Evolutionary conservation across 345 rosid species (phyloP).

Genomic region (Camelina sativa): DNA sequence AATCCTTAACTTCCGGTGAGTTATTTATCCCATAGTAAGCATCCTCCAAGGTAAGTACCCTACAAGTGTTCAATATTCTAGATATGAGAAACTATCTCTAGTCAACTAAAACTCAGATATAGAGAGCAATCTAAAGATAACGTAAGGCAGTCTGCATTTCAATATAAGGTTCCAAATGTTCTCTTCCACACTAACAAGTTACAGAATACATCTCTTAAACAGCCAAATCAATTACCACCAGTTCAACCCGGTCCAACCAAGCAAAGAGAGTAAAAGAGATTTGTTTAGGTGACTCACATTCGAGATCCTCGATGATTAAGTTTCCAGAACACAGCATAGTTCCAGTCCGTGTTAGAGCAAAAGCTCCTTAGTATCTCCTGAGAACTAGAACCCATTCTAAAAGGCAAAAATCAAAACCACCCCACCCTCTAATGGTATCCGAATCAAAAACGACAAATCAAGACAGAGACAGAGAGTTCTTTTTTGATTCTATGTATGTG

Average conservation of each 20-base stretch:
- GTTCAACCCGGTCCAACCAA: not conserved
- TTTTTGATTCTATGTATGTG: conserved; percentile 22
- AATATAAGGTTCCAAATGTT: conserved; percentile 15
- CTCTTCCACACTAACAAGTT: conserved; percentile 26
- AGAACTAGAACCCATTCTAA: conserved; percentile 63
- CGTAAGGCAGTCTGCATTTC: conserved; percentile 3
- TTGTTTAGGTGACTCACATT: conserved; percentile 55
- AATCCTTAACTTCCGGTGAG: conserved; percentile 51
- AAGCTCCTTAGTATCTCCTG: conserved; percentile 67
- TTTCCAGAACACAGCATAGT: conserved; percentile 90
- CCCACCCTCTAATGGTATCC: not conserved
- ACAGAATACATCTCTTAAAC: conserved; percentile 7
- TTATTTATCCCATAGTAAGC: conserved; percentile 62
- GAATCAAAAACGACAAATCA: conserved; percentile 36
- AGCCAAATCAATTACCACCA: conserved; percentile 11
- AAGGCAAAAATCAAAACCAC: conserved; percentile 25
- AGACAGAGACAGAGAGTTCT: conserved; percentile 32
- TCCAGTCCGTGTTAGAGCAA: conserved; percentile 81
- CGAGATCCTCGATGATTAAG: conserved; percentile 67
- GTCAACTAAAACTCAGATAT: not conserved
- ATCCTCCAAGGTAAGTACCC: conserved; percentile 94
- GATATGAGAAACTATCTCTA: conserved; percentile 22
- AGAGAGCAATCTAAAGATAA: not conserved
- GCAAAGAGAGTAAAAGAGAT: not conserved
- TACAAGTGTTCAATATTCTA: conserved; percentile 41